Conservation (phyloP, 2,329 filamentous ascomycete genomes). For the Microcyclosporella mali region DNA sequence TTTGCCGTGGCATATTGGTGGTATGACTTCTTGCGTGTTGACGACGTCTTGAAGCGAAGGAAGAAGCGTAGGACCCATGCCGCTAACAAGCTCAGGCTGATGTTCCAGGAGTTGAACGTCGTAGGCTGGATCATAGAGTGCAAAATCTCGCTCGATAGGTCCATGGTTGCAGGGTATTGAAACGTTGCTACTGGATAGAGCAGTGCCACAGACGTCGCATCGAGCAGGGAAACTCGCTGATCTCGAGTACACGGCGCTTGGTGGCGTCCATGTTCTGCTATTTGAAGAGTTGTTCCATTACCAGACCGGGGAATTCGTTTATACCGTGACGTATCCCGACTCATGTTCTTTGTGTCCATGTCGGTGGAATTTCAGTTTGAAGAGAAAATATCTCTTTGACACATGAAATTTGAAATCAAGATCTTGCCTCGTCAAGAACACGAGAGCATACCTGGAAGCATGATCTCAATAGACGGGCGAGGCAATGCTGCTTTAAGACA, state of each 20-base stretch:
- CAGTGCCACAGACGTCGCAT: background rate
- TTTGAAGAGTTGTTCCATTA: background rate
- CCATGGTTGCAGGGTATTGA: background rate
- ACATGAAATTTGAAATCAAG: background rate
- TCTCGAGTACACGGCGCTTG: background rate
- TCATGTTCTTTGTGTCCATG: background rate
- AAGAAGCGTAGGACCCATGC: background rate
- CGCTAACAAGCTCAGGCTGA: background rate
- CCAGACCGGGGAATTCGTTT: background rate
- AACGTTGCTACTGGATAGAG: background rate
- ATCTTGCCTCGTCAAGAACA: no score
- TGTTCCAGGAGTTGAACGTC: background rate
- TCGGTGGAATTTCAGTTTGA: background rate
- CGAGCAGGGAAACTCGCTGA: background rate
- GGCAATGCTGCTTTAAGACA: no score
- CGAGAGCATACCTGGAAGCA: no score
- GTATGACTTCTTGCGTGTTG: background rate
- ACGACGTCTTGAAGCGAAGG: background rate
- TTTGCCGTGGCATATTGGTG: slow-evolving; percentile 5
- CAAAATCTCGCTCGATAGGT: background rate
- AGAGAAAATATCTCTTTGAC: background rate
- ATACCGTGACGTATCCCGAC: background rate
- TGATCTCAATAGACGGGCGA: no score
- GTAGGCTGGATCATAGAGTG: background rate
- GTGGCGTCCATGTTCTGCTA: background rate